Conservation (phyloP, 2,329 filamentous ascomycete species). For the Mycosphaerella sp. region DNA sequence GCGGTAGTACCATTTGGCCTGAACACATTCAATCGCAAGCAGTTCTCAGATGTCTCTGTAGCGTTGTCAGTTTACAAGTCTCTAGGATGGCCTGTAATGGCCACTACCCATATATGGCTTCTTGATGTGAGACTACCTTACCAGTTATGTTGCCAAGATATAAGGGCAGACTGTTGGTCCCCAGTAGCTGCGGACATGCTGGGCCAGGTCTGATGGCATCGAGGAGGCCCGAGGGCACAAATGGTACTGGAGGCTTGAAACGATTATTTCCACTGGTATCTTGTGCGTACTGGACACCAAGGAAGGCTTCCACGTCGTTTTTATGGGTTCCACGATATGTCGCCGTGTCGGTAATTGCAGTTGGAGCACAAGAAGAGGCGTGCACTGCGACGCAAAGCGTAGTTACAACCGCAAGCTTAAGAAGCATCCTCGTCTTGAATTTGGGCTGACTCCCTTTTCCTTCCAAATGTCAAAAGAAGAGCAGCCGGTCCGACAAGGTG, state of each 20-base stretch:
- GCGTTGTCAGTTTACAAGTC: background rate
- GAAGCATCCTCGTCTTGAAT: no score
- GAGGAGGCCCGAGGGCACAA: conserved; percentile 22
- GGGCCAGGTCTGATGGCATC: conserved; percentile 29
- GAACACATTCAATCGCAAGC: conserved; percentile 30
- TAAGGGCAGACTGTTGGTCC: conserved; percentile 2
- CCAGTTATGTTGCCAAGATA: conserved; percentile 15
- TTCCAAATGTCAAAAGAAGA: no score
- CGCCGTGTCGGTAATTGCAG: conserved; percentile 11
- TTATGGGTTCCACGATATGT: conserved; percentile 27
- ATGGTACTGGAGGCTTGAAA: conserved; percentile 31
- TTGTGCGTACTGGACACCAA: conserved; percentile 32
- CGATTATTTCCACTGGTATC: conserved; percentile 30
- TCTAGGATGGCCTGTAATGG: background rate
- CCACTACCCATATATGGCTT: background rate
- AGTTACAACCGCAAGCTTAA: no score
- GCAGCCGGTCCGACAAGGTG: no score
- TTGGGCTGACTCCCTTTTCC: no score
- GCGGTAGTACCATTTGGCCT: conserved; percentile 20
- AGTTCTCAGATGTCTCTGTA: conserved; percentile 23
- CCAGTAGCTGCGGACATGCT: conserved; percentile 29
- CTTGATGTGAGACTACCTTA: no score
- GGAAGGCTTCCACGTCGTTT: conserved; percentile 31
- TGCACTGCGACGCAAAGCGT: background rate
- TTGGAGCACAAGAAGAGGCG: conserved; percentile 6